Evolutionary conservation across 2,329 filamentous ascomycete genomes (phyloP).

Genomic region (Diaporthe australafricana): DNA sequence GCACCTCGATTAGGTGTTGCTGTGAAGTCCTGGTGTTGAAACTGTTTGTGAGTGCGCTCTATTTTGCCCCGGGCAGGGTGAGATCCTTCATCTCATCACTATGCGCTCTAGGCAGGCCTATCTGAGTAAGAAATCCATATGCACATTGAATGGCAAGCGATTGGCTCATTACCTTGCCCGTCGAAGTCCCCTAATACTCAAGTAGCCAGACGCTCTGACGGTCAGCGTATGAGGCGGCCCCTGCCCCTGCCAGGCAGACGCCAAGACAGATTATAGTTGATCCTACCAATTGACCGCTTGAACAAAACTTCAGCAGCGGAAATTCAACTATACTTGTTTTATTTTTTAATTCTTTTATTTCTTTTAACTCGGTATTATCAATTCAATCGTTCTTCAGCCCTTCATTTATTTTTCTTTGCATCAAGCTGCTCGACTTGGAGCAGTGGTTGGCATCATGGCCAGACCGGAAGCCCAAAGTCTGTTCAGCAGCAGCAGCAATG

Average conservation of each 20-base stretch:
- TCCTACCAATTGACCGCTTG: background rate
- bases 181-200: background rate
- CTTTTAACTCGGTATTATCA: too few relatives aligned
- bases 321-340: background rate
- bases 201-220: background rate
- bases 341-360: background rate
- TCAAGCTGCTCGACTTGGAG: background rate
- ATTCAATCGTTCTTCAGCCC: too few relatives aligned
- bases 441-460: background rate
- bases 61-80: too few relatives aligned
- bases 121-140: background rate
- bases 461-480: slow-evolving; percentile 6
- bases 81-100: background rate
- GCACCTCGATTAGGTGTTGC: too few relatives aligned
- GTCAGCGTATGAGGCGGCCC: background rate
- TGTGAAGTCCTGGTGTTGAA: too few relatives aligned
- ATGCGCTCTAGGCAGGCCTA: background rate
- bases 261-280: background rate
- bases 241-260: background rate
- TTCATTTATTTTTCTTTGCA: background rate
- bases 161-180: background rate
- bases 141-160: background rate
- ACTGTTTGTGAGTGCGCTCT: too few relatives aligned
- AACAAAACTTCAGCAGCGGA: background rate
- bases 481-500: slow-evolving; percentile 2